A percentile compares a stretch with the other conserved stretches of the same genome.
Conservation (phyloP, 2,329 filamentous ascomycete species). For the Colletotrichum scovillei region DNA sequence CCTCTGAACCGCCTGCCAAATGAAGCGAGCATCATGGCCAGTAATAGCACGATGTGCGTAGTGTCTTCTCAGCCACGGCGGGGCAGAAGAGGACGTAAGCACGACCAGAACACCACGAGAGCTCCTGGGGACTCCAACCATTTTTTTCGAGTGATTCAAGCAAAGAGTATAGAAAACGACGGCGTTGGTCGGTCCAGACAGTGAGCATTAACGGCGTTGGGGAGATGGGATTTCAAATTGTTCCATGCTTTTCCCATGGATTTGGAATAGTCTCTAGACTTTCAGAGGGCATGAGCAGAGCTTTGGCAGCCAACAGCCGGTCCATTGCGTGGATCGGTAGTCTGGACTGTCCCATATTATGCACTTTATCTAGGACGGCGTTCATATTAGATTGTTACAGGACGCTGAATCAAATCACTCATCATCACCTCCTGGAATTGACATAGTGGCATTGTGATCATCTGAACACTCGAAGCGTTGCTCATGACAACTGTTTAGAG, state of each 20-base stretch:
- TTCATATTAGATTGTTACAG: slow-evolving; percentile 6
- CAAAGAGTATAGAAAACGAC: neutral
- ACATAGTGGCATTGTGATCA: neutral
- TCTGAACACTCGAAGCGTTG: neutral
- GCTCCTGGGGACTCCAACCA: neutral
- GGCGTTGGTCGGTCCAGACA: neutral
- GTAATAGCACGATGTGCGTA: neutral
- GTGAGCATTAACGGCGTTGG: slow-evolving; percentile 12
- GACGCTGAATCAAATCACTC: neutral
- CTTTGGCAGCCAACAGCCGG: neutral
- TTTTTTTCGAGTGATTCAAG: neutral
- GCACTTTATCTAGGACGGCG: neutral
- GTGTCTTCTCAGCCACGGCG: neutral
- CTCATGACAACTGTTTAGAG: neutral
- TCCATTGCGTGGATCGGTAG: neutral
- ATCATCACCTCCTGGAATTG: neutral
- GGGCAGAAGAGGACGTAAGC: neutral
- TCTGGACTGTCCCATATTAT: neutral
- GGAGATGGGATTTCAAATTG: neutral
- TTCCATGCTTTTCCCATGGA: neutral
- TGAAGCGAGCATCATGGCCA: neutral
- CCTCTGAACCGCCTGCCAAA: slow-evolving; percentile 34
- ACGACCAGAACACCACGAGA: neutral
- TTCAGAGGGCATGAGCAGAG: neutral
- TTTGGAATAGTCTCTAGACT: neutral